Percentiles rank a stretch among this genome's conserved stretches.
phyloP scores from a whole-genome alignment of 768 basidiomycete genomes.

The Tricholoma terreum region DNA sequence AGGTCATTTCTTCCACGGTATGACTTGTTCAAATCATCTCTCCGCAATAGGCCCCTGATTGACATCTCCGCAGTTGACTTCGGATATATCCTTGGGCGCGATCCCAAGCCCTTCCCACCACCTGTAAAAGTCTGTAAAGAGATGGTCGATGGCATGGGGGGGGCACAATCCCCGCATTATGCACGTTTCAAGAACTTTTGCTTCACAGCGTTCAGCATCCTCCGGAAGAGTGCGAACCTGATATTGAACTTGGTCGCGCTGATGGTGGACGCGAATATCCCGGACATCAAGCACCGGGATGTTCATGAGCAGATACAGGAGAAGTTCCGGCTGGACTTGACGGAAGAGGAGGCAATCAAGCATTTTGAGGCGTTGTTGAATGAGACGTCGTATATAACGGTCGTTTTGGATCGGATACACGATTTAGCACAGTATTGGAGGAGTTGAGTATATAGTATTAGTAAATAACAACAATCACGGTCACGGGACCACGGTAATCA shows the following conservation, averaged over 20 bases:
- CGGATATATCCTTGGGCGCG: constrained; percentile 95
- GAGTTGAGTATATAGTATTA: constrained; percentile 37
- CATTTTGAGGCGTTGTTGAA: constrained; percentile 92
- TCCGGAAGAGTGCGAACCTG: constrained; percentile 95
- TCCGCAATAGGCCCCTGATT: not conserved
- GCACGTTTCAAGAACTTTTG: constrained; percentile 94
- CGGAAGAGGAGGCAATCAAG: constrained; percentile 96
- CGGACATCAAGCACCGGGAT: constrained; percentile 91
- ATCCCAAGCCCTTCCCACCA: constrained; percentile 97
- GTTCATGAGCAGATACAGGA: constrained; percentile 91
- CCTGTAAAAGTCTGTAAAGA: constrained; percentile 99
- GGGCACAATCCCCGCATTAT: constrained; percentile 92
- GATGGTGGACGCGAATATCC: constrained; percentile 97
- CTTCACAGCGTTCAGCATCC: constrained; percentile 95
- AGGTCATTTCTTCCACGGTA: constrained; percentile 97
- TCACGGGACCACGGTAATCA: too few relatives aligned
- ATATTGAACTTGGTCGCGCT: constrained; percentile 94
- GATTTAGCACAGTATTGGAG: constrained; percentile 89
- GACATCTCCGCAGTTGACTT: constrained; percentile 73
- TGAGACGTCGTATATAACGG: constrained; percentile 92
- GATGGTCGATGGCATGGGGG: constrained; percentile 99
- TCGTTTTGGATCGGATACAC: constrained; percentile 91
- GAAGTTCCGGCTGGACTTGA: constrained; percentile 91
- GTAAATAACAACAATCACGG: too few relatives aligned
- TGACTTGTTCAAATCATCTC: constrained; percentile 11